These are phyloP conservation scores for Tetracladium setigerum DNA, from an alignment of 495 filamentous ascomycete genomes.

Conservation along the genomic window DNA sequence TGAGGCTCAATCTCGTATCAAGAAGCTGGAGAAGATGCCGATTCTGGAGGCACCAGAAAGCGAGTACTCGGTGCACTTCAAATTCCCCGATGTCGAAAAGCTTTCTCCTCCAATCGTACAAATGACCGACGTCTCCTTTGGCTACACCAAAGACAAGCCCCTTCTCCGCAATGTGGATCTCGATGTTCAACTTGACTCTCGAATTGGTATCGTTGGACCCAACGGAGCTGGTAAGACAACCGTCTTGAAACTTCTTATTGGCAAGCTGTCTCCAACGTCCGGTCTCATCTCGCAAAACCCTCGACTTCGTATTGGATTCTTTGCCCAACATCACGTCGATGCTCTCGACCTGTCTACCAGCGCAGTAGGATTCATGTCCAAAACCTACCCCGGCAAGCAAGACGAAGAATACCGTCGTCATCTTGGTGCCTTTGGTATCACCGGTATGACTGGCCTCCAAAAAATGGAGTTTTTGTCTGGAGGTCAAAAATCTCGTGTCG, in stretches of 20 bases:
- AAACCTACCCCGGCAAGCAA: conserved; percentile 77
- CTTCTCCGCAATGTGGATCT: conserved; percentile 84
- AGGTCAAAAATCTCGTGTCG: conserved; percentile 97
- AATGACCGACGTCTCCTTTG: conserved; percentile 89
- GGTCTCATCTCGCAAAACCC: conserved; percentile 84
- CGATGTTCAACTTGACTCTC: conserved; percentile 94
- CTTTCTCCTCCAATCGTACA: conserved; percentile 96
- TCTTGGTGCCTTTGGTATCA: conserved; percentile 96
- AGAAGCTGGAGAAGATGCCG: conserved; percentile 97
- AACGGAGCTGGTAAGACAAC: conserved; percentile 99
- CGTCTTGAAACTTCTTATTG: conserved; percentile 87
- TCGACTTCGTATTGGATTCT: conserved; percentile 86
- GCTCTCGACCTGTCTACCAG: conserved; percentile 82
- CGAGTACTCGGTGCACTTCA: conserved; percentile 96
- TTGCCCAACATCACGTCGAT: conserved; percentile 98
- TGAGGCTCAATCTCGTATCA: conserved; percentile 96
- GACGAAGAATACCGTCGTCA: conserved; percentile 97
- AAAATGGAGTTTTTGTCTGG: conserved; percentile 93
- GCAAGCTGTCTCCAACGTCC: conserved; percentile 66
- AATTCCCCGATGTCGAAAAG: conserved; percentile 96
- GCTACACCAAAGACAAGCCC: conserved; percentile 72
- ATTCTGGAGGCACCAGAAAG: conserved; percentile 82
- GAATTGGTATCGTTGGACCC: conserved; percentile 96
- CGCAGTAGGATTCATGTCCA: conserved; percentile 92
- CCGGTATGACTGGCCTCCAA: conserved; percentile 92